Evolutionary conservation across 495 filamentous ascomycete genomes (phyloP).

Genomic region (Neurospora sublineolata): DNA sequence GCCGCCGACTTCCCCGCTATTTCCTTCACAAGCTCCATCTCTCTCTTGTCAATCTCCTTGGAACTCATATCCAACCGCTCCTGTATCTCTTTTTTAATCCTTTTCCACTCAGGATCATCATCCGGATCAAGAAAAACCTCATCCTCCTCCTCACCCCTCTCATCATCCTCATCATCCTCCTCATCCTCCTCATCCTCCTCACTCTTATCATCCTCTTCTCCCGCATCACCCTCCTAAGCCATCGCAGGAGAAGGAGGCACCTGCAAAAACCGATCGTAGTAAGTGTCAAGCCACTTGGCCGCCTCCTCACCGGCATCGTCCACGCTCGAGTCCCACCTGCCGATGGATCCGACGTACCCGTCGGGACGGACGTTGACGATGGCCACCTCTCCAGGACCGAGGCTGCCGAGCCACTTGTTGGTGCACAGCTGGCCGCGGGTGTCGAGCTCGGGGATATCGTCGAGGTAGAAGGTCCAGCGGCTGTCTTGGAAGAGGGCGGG

Average conservation of each 20-base stretch:
- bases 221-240: background rate
- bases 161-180: background rate
- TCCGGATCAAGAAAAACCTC: background rate
- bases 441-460: conserved; percentile 41
- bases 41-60: background rate
- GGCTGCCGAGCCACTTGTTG: conserved; percentile 50
- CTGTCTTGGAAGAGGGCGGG: conserved; percentile 44
- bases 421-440: conserved; percentile 39
- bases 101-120: background rate
- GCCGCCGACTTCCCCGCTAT: background rate
- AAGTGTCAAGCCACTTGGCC: conserved; percentile 45
- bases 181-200: background rate
- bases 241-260: conserved; percentile 15
- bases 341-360: conserved; percentile 52
- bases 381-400: conserved; percentile 38
- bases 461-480: conserved; percentile 59
- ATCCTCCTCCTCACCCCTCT: background rate
- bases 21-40: background rate
- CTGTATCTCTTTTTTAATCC: background rate
- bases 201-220: background rate
- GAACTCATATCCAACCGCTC: background rate
- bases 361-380: conserved; percentile 55
- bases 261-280: conserved; percentile 45
- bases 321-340: conserved; percentile 37
- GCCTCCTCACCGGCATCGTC: conserved; percentile 34